Evolutionary conservation across 2,329 filamentous ascomycete genomes (phyloP).

Genomic region (Neonectria neomacrospora): DNA sequence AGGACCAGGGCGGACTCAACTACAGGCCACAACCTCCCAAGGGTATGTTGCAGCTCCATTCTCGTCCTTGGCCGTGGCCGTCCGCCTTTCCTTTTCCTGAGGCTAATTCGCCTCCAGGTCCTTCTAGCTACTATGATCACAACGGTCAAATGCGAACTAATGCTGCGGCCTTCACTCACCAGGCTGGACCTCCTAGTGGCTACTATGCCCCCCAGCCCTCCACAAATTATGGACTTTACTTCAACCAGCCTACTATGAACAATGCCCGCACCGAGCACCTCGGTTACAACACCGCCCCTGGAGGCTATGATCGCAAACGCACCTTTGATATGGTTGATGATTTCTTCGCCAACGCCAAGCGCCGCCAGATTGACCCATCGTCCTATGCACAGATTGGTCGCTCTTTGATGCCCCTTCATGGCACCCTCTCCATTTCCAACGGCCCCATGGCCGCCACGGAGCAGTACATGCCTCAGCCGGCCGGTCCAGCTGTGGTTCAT

Average conservation of each 20-base stretch:
- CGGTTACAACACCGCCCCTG: slow-evolving; percentile 64
- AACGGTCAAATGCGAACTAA: slow-evolving; percentile 71
- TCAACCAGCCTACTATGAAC: slow-evolving; percentile 72
- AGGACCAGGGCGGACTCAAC: slow-evolving; percentile 64
- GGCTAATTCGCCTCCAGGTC: slow-evolving; percentile 60
- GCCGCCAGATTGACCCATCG: slow-evolving; percentile 85
- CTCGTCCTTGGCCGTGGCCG: slow-evolving; percentile 24
- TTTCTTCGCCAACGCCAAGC: slow-evolving; percentile 94
- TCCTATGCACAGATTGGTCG: slow-evolving; percentile 95
- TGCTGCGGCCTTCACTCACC: slow-evolving; percentile 65
- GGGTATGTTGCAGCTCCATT: slow-evolving; percentile 55
- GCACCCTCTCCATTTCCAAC: slow-evolving; percentile 71
- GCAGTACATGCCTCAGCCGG: slow-evolving; percentile 64
- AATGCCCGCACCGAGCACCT: slow-evolving; percentile 69
- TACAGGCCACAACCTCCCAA: slow-evolving; percentile 66
- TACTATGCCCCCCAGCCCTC: slow-evolving; percentile 69
- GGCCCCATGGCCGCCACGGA: slow-evolving; percentile 57
- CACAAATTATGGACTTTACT: slow-evolving; percentile 79
- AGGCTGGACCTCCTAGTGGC: slow-evolving; percentile 61
- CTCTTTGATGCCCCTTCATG: slow-evolving; percentile 84
- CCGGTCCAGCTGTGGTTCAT: slow-evolving; percentile 60
- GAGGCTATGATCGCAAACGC: slow-evolving; percentile 80
- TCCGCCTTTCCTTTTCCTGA: slow-evolving; percentile 46
- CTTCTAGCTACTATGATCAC: slow-evolving; percentile 72
- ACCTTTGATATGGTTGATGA: slow-evolving; percentile 90